phyloP scores from a whole-genome alignment of 345 rosid species.

The Hevea brasiliensis region DNA sequence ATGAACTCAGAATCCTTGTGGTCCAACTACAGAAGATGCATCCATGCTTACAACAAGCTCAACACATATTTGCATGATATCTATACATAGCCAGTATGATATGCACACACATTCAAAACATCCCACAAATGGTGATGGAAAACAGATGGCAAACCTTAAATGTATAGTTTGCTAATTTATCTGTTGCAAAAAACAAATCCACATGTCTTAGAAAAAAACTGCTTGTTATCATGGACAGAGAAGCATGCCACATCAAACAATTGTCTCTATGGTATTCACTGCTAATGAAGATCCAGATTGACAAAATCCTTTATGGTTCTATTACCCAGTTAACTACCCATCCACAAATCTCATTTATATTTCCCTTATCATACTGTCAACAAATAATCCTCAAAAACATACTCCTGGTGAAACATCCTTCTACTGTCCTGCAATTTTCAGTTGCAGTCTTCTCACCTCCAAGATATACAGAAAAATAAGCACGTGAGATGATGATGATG shows the following conservation, averaged over 20 bases:
- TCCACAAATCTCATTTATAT: neutral
- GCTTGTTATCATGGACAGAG: neutral
- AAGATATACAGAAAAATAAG: neutral
- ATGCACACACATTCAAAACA: neutral
- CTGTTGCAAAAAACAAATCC: neutral
- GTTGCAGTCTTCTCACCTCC: neutral
- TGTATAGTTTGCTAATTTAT: neutral
- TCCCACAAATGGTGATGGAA: neutral
- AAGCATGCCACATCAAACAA: neutral
- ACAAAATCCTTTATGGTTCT: neutral
- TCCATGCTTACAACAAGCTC: neutral
- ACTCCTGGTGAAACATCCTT: neutral
- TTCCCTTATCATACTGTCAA: neutral
- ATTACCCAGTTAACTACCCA: neutral
- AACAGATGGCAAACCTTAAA: neutral
- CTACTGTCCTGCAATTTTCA: neutral
- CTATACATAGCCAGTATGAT: neutral
- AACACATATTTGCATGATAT: neutral
- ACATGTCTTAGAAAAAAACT: neutral
- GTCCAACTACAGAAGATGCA: slow-evolving; percentile 10
- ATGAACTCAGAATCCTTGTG: slow-evolving; percentile 6
- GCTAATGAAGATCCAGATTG: neutral
- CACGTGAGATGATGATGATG: neutral
- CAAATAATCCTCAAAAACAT: neutral
- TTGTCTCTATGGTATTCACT: neutral